Conservation (phyloP, 2,329 filamentous ascomycete genomes). For the Dactylonectria estremocensis region DNA sequence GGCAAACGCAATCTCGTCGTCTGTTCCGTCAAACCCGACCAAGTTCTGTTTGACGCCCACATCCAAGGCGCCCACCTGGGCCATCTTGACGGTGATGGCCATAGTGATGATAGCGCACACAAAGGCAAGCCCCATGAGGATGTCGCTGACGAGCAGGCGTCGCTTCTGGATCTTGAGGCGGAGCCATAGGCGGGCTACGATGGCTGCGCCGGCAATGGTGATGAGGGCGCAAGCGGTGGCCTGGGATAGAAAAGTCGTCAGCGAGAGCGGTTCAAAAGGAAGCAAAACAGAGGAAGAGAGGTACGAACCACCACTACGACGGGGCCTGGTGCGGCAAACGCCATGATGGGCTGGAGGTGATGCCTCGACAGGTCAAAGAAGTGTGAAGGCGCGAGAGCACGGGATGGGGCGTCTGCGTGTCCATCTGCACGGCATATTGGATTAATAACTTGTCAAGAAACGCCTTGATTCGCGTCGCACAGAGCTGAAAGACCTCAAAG, state of each 20-base stretch:
- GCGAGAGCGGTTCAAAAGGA: not conserved
- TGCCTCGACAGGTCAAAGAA: not conserved
- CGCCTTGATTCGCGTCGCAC: not conserved
- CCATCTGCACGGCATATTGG: not conserved
- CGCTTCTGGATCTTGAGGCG: conserved; percentile 35
- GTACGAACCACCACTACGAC: not conserved
- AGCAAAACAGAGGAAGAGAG: not conserved
- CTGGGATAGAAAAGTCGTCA: conserved; percentile 17
- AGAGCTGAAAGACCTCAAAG: not conserved
- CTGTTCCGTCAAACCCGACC: not conserved
- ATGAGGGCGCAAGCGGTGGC: conserved; percentile 35
- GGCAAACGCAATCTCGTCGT: not conserved
- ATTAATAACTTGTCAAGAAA: not conserved
- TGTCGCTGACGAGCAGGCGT: conserved; percentile 19
- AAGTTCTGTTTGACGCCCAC: not conserved
- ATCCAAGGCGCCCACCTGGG: conserved; percentile 22
- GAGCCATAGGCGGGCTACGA: conserved; percentile 36
- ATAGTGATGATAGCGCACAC: conserved; percentile 4
- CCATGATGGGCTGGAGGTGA: not conserved
- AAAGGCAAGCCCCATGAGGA: conserved; percentile 32
- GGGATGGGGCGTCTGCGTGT: not conserved
- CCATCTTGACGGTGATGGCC: conserved; percentile 21
- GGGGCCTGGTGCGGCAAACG: not conserved
- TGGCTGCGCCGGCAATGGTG: conserved; percentile 21
- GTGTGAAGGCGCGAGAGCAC: not conserved